These are phyloP conservation scores for Yamadazyma insecticola DNA, from an alignment of 805 yeast species.

Conservation along the genomic window DNA sequence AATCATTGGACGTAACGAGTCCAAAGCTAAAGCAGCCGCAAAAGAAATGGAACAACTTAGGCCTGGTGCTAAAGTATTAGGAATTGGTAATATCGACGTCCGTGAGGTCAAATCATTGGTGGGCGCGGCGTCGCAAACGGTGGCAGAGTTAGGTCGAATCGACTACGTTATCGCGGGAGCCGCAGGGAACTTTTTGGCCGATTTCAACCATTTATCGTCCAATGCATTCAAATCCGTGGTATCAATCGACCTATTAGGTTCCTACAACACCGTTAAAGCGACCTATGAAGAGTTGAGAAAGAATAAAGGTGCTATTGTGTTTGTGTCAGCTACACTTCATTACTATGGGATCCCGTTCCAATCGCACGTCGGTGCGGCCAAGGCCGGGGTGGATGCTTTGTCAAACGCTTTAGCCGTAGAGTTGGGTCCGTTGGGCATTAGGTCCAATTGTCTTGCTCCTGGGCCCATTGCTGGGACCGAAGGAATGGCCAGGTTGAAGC, in stretches of 20 bases:
- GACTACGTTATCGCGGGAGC: constrained; percentile 42
- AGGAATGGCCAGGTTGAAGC: constrained; percentile 68
- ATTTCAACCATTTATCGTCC: constrained; percentile 37
- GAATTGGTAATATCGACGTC: constrained; percentile 73
- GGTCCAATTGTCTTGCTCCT: constrained; percentile 82
- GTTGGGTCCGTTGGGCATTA: constrained; percentile 81
- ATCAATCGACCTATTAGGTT: constrained; percentile 36
- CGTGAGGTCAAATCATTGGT: constrained; percentile 57
- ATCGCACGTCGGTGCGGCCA: constrained; percentile 86
- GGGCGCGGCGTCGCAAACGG: constrained; percentile 61
- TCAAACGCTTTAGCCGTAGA: constrained; percentile 82
- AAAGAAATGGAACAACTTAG: constrained; percentile 51
- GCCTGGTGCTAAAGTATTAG: constrained; percentile 58
- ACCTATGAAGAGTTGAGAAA: constrained; percentile 30
- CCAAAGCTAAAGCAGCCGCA: constrained; percentile 64
- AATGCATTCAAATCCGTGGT: constrained; percentile 38
- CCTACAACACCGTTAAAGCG: constrained; percentile 38
- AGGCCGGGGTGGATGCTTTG: constrained; percentile 91
- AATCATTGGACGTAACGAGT: constrained; percentile 70
- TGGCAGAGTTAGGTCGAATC: constrained; percentile 31
- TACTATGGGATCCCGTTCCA: constrained; percentile 51
- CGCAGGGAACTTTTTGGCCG: constrained; percentile 37
- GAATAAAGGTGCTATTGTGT: constrained; percentile 42
- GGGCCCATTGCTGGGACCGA: constrained; percentile 85
- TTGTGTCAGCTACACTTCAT: constrained; percentile 39